Evolutionary conservation across 768 basidiomycete genomes (phyloP).

Genomic region (Pleurotus pulmonarius): DNA sequence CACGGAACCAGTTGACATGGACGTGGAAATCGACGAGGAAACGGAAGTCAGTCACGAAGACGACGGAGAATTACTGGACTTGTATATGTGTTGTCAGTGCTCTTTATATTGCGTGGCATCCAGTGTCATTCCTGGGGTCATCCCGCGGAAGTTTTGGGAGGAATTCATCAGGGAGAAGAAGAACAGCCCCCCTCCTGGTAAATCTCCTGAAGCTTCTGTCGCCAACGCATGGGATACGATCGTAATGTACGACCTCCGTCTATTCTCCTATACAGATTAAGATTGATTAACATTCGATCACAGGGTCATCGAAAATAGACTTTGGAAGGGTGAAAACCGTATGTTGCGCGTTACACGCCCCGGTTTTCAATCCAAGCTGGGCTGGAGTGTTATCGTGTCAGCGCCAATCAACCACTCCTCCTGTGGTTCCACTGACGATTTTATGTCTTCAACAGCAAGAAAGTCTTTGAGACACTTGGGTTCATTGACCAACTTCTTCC

Average conservation of each 20-base stretch:
- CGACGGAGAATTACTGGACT: slow-evolving; percentile 61
- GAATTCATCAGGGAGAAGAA: slow-evolving; percentile 61
- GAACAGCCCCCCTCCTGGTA: slow-evolving; percentile 53
- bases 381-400: slow-evolving; percentile 61
- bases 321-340: slow-evolving; percentile 70
- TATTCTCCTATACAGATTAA: slow-evolving; percentile 5
- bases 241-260: slow-evolving; percentile 44
- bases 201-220: slow-evolving; percentile 51
- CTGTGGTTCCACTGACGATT: slow-evolving; percentile 1
- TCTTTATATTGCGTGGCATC: slow-evolving; percentile 70
- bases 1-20: slow-evolving; percentile 38
- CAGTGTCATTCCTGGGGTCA: slow-evolving; percentile 67
- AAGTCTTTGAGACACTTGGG: slow-evolving; percentile 40
- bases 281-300: slow-evolving; percentile 7
- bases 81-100: slow-evolving; percentile 86
- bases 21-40: slow-evolving; percentile 30
- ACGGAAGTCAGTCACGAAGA: slow-evolving; percentile 24
- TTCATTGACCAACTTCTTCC: slow-evolving; percentile 25
- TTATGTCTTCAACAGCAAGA: slow-evolving; percentile 28
- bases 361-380: slow-evolving; percentile 60
- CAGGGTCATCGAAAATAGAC: slow-evolving; percentile 66
- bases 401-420: slow-evolving; percentile 20
- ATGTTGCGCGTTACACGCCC: slow-evolving; percentile 48
- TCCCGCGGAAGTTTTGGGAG: slow-evolving; percentile 59
- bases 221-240: slow-evolving; percentile 62